phyloP scores from a whole-genome alignment of 352 stramenopile species.

The Pythium monospermum region DNA sequence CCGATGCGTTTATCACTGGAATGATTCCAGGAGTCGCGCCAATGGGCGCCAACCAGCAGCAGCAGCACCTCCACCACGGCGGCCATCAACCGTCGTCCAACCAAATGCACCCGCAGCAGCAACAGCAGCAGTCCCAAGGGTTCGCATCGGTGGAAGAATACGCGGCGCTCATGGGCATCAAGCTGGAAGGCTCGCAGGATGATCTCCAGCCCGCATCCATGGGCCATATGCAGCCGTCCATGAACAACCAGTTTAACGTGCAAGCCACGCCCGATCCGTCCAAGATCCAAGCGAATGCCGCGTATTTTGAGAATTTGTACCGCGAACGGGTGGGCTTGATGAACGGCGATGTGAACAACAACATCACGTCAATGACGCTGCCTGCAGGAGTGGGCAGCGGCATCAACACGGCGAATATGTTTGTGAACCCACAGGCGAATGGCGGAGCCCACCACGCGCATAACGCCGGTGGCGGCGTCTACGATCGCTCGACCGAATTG shows the following conservation, averaged over 20 bases:
- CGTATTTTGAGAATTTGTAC: conserved; percentile 78
- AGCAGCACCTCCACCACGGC: conserved; percentile 7
- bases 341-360: conserved; percentile 27
- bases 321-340: conserved; percentile 41
- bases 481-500: conserved; percentile 52
- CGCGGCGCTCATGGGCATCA: conserved; percentile 78
- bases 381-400: conserved; percentile 51
- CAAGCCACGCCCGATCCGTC: conserved; percentile 34
- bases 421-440: conserved; percentile 27
- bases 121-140: conserved; percentile 17
- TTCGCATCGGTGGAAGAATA: conserved; percentile 72
- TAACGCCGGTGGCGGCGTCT: conserved; percentile 21
- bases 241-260: conserved; percentile 32
- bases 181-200: conserved; percentile 54
- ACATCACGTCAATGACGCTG: conserved; percentile 15
- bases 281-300: conserved; percentile 79
- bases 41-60: conserved; percentile 3
- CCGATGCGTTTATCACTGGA: conserved; percentile 39
- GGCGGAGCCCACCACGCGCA: conserved; percentile 19
- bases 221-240: conserved; percentile 23
- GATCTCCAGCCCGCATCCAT: conserved; percentile 27
- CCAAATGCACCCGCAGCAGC: conserved; percentile 3
- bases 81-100: conserved; percentile 9
- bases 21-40: conserved; percentile 40
- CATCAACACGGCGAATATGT: conserved; percentile 41